Evolutionary conservation across 495 filamentous ascomycete species (phyloP).

Genomic region (Lichenothelia convexa): DNA sequence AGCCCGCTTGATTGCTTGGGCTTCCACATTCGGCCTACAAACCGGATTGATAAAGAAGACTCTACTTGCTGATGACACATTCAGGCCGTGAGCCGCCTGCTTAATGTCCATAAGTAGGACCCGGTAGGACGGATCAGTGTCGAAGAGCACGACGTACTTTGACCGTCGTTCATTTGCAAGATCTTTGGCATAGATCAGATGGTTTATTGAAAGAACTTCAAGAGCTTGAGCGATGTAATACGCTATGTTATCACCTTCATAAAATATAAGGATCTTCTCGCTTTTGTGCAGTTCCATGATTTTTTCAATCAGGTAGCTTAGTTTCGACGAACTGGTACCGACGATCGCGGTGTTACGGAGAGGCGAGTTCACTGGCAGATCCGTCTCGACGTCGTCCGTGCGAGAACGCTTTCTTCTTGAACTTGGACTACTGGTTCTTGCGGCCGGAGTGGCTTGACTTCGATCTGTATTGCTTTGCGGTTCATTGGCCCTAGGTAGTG

Average conservation of each 20-base stretch:
- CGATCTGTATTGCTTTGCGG: no score
- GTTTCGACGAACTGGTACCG: conserved; percentile 70
- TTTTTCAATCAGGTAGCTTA: conserved; percentile 65
- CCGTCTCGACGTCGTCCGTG: background rate
- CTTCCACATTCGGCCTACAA: conserved; percentile 69
- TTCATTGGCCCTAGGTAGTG: background rate
- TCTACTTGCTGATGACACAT: conserved; percentile 61
- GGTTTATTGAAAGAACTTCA: conserved; percentile 31
- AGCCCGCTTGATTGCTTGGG: conserved; percentile 81
- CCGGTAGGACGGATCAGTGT: conserved; percentile 38
- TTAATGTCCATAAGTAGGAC: conserved; percentile 80
- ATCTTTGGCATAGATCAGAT: conserved; percentile 55
- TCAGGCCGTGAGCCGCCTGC: conserved; percentile 73
- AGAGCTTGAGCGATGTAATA: conserved; percentile 53
- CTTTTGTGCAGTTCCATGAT: conserved; percentile 43
- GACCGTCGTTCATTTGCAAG: conserved; percentile 40
- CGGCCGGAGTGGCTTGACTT: background rate
- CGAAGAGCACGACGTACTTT: conserved; percentile 63
- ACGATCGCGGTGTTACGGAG: conserved; percentile 45
- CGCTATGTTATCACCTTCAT: conserved; percentile 71
- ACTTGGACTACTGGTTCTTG: conserved; percentile 1
- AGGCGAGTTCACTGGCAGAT: conserved; percentile 28
- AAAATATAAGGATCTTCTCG: conserved; percentile 87
- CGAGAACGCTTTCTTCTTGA: background rate
- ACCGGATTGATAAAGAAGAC: conserved; percentile 89